Conservation (phyloP, 1,284 basidiomycete genomes). For the Cutaneotrichosporon curvatum region DNA sequence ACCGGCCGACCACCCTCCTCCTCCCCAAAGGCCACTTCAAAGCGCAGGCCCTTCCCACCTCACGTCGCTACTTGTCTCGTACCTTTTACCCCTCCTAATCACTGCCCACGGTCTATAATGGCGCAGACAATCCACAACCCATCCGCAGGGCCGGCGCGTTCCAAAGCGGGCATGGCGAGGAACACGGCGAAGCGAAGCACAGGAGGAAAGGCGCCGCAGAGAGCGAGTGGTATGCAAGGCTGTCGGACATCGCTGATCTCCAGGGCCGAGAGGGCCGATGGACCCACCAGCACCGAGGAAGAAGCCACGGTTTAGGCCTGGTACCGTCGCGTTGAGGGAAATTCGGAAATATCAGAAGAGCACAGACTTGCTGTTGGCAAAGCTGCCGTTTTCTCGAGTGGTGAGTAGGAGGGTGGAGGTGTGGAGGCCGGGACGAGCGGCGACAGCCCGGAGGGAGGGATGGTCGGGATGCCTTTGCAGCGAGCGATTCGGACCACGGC, state of each 20-base stretch:
- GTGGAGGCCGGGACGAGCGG: too few relatives aligned
- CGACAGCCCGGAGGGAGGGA: too few relatives aligned
- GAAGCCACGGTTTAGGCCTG: slow-evolving; percentile 61
- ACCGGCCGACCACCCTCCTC: too few relatives aligned
- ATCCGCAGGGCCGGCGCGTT: background rate
- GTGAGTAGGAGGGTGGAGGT: slow-evolving; percentile 51
- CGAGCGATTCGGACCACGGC: too few relatives aligned
- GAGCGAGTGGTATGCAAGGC: background rate
- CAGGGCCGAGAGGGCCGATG: background rate
- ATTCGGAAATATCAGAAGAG: slow-evolving; percentile 89
- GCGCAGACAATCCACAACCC: slow-evolving; percentile 12
- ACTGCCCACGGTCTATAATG: too few relatives aligned
- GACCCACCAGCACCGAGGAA: background rate
- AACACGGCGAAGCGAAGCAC: slow-evolving; percentile 38
- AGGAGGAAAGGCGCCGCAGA: slow-evolving; percentile 33
- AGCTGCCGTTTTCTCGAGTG: slow-evolving; percentile 83
- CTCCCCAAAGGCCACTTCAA: too few relatives aligned
- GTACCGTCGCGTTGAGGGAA: slow-evolving; percentile 80
- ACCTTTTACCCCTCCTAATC: too few relatives aligned
- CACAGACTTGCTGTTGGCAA: slow-evolving; percentile 78
- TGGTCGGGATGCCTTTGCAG: too few relatives aligned
- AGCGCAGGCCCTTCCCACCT: too few relatives aligned
- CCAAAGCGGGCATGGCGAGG: slow-evolving; percentile 15
- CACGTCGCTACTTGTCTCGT: too few relatives aligned
- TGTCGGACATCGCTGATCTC: background rate